Conservation (phyloP, 345 rosid genomes). For the Salix suchowensis region DNA sequence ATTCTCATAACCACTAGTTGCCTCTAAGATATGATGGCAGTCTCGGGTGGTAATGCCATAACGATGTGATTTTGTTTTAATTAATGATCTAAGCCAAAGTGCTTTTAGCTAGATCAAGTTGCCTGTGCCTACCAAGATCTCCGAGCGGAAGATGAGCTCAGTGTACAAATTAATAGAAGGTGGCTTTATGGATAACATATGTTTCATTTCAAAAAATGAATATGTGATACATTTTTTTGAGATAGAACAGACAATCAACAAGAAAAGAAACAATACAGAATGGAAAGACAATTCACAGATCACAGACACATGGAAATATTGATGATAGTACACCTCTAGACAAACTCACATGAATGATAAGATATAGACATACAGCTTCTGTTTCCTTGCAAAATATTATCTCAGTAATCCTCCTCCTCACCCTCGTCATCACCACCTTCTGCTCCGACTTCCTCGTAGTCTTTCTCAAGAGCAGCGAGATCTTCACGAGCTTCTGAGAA, state of each 20-base stretch:
- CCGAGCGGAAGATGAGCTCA: too few relatives aligned
- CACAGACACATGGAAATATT: conserved; percentile 4
- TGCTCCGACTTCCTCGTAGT: conserved; percentile 80
- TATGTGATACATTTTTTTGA: not conserved
- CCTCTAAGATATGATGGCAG: not conserved
- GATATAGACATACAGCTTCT: conserved; percentile 5
- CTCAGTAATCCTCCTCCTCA: conserved; percentile 46
- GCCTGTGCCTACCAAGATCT: too few relatives aligned
- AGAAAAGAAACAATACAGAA: conserved; percentile 13
- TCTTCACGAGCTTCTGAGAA: conserved; percentile 89
- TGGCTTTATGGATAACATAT: not conserved
- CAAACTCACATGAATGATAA: conserved; percentile 8
- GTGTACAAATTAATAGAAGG: too few relatives aligned
- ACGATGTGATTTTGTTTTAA: not conserved
- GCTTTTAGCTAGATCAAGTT: too few relatives aligned
- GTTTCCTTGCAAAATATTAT: conserved; percentile 3
- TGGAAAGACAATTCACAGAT: not conserved
- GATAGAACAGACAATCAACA: conserved; percentile 6
- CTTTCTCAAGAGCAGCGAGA: conserved; percentile 83
- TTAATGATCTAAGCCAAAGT: not conserved
- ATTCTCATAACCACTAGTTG: too few relatives aligned
- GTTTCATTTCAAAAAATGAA: conserved; percentile 8
- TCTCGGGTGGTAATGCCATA: not conserved
- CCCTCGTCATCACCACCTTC: conserved; percentile 51
- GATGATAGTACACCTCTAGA: conserved; percentile 7